phyloP scores from a whole-genome alignment of 805 yeast species.

The Lipomyces lipofer region DNA sequence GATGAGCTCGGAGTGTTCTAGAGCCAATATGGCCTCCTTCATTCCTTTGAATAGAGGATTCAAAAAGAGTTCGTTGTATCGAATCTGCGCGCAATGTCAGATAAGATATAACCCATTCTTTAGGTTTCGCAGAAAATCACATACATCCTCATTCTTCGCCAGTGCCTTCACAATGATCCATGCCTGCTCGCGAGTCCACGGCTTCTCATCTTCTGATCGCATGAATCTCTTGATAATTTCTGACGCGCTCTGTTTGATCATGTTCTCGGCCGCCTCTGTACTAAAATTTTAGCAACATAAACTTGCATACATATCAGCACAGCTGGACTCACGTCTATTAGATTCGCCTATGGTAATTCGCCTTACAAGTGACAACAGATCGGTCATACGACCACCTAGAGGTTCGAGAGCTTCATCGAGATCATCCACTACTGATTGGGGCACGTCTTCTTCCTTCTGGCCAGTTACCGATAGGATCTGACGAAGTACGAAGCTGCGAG shows the following conservation, averaged over 20 bases:
- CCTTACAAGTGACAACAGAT: slow-evolving; percentile 84
- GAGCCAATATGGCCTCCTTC: slow-evolving; percentile 51
- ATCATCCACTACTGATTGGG: slow-evolving; percentile 34
- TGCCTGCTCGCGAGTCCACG: slow-evolving; percentile 76
- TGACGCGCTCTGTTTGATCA: slow-evolving; percentile 81
- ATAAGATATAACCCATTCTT: not conserved
- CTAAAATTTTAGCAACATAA: not conserved
- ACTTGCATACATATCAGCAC: not conserved
- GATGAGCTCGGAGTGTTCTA: slow-evolving; percentile 80
- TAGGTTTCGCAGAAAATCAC: slow-evolving; percentile 36
- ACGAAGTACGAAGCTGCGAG: slow-evolving; percentile 65
- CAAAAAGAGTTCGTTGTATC: slow-evolving; percentile 37
- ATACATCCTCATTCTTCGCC: slow-evolving; percentile 49
- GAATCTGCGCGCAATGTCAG: slow-evolving; percentile 6
- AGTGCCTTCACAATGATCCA: slow-evolving; percentile 78
- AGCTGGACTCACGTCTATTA: slow-evolving; percentile 44
- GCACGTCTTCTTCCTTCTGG: slow-evolving; percentile 36
- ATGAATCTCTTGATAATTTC: slow-evolving; percentile 82
- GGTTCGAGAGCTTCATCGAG: slow-evolving; percentile 66
- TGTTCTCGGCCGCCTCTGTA: slow-evolving; percentile 68
- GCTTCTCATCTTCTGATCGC: slow-evolving; percentile 42
- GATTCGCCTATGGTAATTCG: slow-evolving; percentile 86
- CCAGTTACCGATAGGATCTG: slow-evolving; percentile 38
- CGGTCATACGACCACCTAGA: slow-evolving; percentile 93
- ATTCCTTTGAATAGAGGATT: slow-evolving; percentile 44